Evolutionary conservation across 345 rosid genomes (phyloP).

Genomic region (Leavenworthia alabamica): DNA sequence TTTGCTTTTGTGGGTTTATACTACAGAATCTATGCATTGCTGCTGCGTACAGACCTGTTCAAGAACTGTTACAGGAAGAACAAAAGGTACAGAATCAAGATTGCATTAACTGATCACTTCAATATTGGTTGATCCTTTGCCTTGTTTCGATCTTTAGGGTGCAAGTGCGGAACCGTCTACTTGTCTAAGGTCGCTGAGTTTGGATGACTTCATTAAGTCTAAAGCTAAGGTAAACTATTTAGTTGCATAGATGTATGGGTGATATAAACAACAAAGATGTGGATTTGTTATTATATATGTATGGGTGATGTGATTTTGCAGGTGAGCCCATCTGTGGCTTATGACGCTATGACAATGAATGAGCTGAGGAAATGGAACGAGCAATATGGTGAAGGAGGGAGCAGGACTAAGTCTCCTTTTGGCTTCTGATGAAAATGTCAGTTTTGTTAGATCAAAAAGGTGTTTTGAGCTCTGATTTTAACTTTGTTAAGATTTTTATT

Average conservation of each 20-base stretch:
- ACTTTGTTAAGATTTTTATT: conserved; percentile 11
- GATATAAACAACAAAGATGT: conserved; percentile 1
- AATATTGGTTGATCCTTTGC: neutral
- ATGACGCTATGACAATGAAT: conserved; percentile 80
- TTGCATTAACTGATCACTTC: neutral
- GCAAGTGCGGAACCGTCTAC: conserved; percentile 33
- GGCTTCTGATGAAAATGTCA: conserved; percentile 44
- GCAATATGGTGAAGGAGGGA: conserved; percentile 95
- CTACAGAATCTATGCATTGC: conserved; percentile 87
- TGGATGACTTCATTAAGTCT: conserved; percentile 72
- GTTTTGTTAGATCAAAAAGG: neutral
- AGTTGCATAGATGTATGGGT: conserved; percentile 1
- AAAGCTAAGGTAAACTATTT: conserved; percentile 81
- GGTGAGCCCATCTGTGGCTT: conserved; percentile 94
- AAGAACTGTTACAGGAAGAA: conserved; percentile 79
- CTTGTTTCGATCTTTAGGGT: conserved; percentile 33
- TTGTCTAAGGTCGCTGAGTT: conserved; percentile 49
- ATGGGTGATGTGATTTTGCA: conserved; percentile 19
- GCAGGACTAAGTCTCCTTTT: conserved; percentile 71
- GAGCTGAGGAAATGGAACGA: conserved; percentile 98
- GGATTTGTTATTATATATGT: conserved; percentile 1
- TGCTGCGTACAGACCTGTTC: conserved; percentile 95
- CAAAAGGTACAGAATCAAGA: conserved; percentile 39
- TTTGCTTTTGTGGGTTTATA: conserved; percentile 12
- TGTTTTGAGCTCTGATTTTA: neutral